These are phyloP conservation scores for Hemisphaericaspora nanyangensis DNA, from an alignment of 805 yeast species.

Conservation along the genomic window DNA sequence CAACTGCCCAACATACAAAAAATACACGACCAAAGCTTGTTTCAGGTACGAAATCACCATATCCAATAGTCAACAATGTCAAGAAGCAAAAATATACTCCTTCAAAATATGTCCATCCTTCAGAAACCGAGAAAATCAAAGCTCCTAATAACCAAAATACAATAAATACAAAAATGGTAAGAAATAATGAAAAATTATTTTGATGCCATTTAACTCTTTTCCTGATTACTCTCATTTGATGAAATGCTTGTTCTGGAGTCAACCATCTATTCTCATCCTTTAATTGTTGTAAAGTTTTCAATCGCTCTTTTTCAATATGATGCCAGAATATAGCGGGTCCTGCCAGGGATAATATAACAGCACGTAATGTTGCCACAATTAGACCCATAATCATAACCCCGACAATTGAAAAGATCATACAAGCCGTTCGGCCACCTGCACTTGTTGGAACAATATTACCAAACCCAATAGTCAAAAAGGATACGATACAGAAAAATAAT, in stretches of 20 bases:
- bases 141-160: slow-evolving; percentile 76
- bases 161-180: slow-evolving; percentile 43
- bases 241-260: slow-evolving; percentile 48
- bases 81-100: slow-evolving; percentile 73
- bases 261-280: slow-evolving; percentile 16
- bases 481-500: slow-evolving; percentile 67
- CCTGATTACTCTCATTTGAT: slow-evolving; percentile 52
- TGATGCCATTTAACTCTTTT: slow-evolving; percentile 37
- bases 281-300: slow-evolving; percentile 17
- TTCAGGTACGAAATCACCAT: slow-evolving; percentile 69
- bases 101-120: slow-evolving; percentile 69
- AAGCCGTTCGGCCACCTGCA: slow-evolving; percentile 52
- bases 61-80: slow-evolving; percentile 78
- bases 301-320: slow-evolving; percentile 51
- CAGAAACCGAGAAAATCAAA: slow-evolving; percentile 52
- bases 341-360: slow-evolving; percentile 57
- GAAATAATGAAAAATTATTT: slow-evolving; percentile 31
- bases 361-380: slow-evolving; percentile 64
- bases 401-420: slow-evolving; percentile 58
- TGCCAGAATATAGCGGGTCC: slow-evolving; percentile 67
- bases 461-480: slow-evolving; percentile 74
- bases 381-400: slow-evolving; percentile 77
- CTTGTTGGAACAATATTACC: slow-evolving; percentile 66
- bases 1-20: slow-evolving; percentile 75
- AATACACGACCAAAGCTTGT: slow-evolving; percentile 65